Evolutionary conservation across 306 rosid genomes (phyloP).

Genomic region (Quillaja saponaria): DNA sequence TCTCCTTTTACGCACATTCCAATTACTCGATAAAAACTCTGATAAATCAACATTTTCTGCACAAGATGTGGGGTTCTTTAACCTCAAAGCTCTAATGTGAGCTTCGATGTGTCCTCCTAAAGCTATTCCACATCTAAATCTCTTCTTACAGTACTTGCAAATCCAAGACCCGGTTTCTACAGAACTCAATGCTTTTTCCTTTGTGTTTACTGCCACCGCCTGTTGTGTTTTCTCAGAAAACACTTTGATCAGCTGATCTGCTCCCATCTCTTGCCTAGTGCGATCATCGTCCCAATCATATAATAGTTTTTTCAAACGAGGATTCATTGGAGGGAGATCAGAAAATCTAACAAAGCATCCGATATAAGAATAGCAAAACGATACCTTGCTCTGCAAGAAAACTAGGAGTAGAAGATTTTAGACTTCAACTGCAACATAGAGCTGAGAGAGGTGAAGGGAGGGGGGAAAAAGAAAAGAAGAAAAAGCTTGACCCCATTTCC

Average conservation of each 20-base stretch:
- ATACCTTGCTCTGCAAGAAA: background rate
- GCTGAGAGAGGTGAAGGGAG: background rate
- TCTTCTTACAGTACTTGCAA: slow-evolving; percentile 10
- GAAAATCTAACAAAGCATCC: background rate
- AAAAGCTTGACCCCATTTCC: background rate
- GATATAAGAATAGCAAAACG: too few relatives aligned
- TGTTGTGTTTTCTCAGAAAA: background rate
- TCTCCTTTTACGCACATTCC: background rate
- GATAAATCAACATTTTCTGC: background rate
- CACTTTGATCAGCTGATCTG: background rate
- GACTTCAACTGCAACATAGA: background rate
- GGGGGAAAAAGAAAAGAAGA: background rate
- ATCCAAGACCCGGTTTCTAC: too few relatives aligned
- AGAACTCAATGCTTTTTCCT: too few relatives aligned
- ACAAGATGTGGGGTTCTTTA: background rate
- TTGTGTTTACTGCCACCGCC: too few relatives aligned
- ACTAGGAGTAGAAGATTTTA: too few relatives aligned
- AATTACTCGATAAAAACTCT: background rate
- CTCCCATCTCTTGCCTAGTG: background rate
- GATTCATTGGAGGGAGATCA: too few relatives aligned
- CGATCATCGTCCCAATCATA: too few relatives aligned
- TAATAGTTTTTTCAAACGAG: too few relatives aligned
- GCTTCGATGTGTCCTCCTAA: slow-evolving; percentile 8
- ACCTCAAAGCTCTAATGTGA: too few relatives aligned
- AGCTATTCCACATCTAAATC: background rate